Conservation (phyloP, 257 asterid species). For the Anisodus acutangulus region DNA sequence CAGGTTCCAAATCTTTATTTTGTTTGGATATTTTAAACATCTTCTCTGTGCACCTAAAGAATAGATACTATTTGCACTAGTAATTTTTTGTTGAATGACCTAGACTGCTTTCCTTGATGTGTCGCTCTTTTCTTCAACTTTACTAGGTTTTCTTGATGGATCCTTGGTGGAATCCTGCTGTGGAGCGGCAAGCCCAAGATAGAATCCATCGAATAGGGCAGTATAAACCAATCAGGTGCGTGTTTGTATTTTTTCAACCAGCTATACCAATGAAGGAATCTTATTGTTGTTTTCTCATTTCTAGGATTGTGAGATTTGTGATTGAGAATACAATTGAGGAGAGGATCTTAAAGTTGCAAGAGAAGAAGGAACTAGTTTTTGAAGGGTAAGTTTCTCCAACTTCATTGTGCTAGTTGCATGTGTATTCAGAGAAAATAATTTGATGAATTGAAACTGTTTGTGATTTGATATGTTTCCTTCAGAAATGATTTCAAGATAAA, state of each 20-base stretch:
- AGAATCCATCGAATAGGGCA: conserved; percentile 90
- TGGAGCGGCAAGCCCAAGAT: conserved; percentile 88
- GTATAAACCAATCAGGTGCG: conserved; percentile 72
- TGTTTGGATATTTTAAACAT: neutral
- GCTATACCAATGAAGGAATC: neutral
- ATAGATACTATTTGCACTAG: neutral
- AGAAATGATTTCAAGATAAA: conserved; percentile 10
- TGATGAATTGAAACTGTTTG: neutral
- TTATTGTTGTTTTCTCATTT: neutral
- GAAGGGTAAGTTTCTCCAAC: conserved; percentile 62
- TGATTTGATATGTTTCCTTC: neutral
- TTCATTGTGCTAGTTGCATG: too few species aligned
- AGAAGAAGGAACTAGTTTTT: conserved; percentile 84
- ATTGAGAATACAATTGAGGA: conserved; percentile 81
- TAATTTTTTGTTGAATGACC: too few species aligned
- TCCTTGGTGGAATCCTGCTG: conserved; percentile 98
- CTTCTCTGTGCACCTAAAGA: too few species aligned
- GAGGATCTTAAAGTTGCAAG: conserved; percentile 81
- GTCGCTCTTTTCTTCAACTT: neutral
- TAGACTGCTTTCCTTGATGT: neutral
- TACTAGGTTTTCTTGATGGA: conserved; percentile 91
- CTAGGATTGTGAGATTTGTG: conserved; percentile 79
- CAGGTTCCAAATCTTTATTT: too few species aligned
- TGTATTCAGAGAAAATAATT: neutral
- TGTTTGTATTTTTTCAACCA: neutral